Conservation (phyloP, 2,329 filamentous ascomycete species). For the Xylariaceae sp. region DNA sequence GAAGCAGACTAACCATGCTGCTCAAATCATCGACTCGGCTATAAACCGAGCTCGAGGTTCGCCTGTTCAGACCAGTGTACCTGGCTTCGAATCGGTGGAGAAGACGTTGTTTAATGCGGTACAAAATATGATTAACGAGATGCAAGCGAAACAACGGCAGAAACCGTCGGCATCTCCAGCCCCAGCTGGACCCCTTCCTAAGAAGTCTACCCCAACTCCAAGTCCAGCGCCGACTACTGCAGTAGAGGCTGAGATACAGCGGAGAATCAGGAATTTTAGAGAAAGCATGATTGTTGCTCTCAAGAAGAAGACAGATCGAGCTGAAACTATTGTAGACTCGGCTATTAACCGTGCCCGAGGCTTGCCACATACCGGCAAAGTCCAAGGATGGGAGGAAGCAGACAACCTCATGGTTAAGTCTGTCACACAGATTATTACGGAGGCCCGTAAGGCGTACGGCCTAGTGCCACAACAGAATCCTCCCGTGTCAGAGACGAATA, state of each 20-base stretch:
- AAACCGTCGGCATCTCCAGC: slow-evolving; percentile 33
- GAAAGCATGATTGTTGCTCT: slow-evolving; percentile 37
- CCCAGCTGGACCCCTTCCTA: slow-evolving; percentile 16
- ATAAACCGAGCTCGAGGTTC: slow-evolving; percentile 35
- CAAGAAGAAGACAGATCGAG: slow-evolving; percentile 35
- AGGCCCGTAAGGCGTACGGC: slow-evolving; percentile 33
- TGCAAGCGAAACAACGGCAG: slow-evolving; percentile 29
- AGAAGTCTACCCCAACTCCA: slow-evolving; percentile 30
- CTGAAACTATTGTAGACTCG: slow-evolving; percentile 37
- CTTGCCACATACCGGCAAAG: slow-evolving; percentile 30
- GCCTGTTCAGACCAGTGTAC: slow-evolving; percentile 29
- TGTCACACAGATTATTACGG: slow-evolving; percentile 35
- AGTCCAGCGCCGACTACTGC: slow-evolving; percentile 30
- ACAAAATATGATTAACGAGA: slow-evolving; percentile 36
- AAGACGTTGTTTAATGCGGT: slow-evolving; percentile 33
- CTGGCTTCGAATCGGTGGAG: slow-evolving; percentile 34
- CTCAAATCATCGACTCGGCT: slow-evolving; percentile 36
- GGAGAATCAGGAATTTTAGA: slow-evolving; percentile 34
- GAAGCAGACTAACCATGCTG: slow-evolving; percentile 34
- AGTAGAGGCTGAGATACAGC: slow-evolving; percentile 35
- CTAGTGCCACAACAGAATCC: slow-evolving; percentile 21
- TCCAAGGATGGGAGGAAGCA: slow-evolving; percentile 37
- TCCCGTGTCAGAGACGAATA: slow-evolving; percentile 12
- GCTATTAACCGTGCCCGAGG: slow-evolving; percentile 39
- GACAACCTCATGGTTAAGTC: slow-evolving; percentile 37